Conservation (phyloP, 129 eudicot species). For the Lactuca saligna region DNA sequence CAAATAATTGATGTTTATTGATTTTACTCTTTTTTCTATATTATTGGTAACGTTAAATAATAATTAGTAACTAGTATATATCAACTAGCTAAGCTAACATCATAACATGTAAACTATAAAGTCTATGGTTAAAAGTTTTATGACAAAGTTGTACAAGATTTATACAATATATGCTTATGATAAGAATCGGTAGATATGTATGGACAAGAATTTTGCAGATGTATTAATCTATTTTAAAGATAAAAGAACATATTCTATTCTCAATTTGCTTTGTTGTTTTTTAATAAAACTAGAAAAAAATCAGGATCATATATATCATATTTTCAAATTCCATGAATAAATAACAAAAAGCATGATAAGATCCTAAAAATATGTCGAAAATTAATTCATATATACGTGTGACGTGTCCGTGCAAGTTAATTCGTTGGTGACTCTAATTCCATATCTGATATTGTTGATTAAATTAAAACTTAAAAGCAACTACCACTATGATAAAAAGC, state of each 20-base stretch:
- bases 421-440: conserved; percentile 8
- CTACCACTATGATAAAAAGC: not conserved
- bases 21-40: not conserved
- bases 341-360: conserved; percentile 6
- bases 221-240: conserved; percentile 22
- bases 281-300: not conserved
- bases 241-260: conserved; percentile 25
- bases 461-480: conserved; percentile 2
- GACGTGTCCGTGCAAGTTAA: conserved; percentile 15
- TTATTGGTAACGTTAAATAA: not conserved
- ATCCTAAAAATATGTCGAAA: not conserved
- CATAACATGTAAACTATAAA: not conserved
- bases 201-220: conserved; percentile 38
- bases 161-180: conserved; percentile 6
- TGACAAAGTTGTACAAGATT: not conserved
- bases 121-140: not conserved
- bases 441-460: conserved; percentile 8
- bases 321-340: conserved; percentile 15
- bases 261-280: conserved; percentile 15
- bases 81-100: not conserved
- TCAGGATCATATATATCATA: conserved; percentile 13
- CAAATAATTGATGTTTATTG: conserved; percentile 23
- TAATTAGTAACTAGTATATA: not conserved
- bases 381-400: conserved; percentile 11
- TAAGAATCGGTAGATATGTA: not conserved